These are phyloP conservation scores for Populus tremula DNA, from an alignment of 345 rosid genomes.

Conservation along the genomic window DNA sequence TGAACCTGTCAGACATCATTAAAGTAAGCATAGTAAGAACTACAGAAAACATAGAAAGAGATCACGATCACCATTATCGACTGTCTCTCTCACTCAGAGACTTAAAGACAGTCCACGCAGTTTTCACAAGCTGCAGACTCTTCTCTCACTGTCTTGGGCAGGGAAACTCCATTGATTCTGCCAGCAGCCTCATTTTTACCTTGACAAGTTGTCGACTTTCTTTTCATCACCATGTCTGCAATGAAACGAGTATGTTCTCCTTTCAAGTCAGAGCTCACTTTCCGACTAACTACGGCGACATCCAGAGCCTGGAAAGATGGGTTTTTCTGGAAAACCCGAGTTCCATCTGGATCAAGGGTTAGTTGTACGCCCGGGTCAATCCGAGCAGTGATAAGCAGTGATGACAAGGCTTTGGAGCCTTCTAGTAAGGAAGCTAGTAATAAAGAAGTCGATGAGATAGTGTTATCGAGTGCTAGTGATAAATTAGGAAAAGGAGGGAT, in stretches of 20 bases:
- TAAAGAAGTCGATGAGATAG: constrained; percentile 26
- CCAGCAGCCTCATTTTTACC: not conserved
- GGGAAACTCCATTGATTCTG: not conserved
- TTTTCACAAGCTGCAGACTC: not conserved
- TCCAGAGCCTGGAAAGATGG: constrained; percentile 10
- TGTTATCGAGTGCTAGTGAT: constrained; percentile 11
- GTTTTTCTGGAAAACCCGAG: constrained; percentile 7
- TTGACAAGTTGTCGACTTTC: not conserved
- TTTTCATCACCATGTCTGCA: constrained; percentile 30
- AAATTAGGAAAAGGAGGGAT: constrained; percentile 16
- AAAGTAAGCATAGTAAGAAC: not conserved
- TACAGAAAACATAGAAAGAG: not conserved
- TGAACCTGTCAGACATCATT: not conserved
- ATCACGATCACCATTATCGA: not conserved
- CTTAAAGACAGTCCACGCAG: not conserved
- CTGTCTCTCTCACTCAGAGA: not conserved
- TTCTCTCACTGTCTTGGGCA: not conserved
- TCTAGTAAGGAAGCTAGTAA: constrained; percentile 14
- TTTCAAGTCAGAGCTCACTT: constrained; percentile 39
- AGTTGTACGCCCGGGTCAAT: constrained; percentile 17
- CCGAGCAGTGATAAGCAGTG: constrained; percentile 60
- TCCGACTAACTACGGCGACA: constrained; percentile 32
- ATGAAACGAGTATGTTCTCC: constrained; percentile 28
- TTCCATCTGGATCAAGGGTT: constrained; percentile 12
- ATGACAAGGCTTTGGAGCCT: constrained; percentile 50